Conservation (phyloP, 163 green algal species). For the Volvox carteri region DNA sequence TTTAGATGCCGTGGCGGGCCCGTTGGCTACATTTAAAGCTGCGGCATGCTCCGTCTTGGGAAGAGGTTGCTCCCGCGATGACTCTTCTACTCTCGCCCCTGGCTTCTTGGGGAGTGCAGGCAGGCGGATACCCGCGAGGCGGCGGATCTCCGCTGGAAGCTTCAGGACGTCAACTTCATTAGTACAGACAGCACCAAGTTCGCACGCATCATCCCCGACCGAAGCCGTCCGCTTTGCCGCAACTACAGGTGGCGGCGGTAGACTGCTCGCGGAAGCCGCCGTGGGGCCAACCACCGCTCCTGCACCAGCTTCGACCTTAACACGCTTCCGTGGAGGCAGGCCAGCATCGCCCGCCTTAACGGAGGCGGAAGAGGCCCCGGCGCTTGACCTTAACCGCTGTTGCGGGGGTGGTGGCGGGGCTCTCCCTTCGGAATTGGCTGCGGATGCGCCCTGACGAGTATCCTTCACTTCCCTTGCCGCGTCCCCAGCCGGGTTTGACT, state of each 20-base stretch:
- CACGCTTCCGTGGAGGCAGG: constrained; percentile 23
- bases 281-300: neutral
- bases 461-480: neutral
- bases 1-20: neutral
- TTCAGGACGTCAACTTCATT: constrained; percentile 38
- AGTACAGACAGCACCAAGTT: neutral
- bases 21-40: neutral
- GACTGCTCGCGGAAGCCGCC: neutral
- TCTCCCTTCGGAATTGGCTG: neutral
- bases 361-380: neutral
- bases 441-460: neutral
- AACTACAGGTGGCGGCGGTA: neutral
- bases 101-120: constrained; percentile 52
- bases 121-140: constrained; percentile 59
- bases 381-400: neutral
- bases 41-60: constrained; percentile 7
- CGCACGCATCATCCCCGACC: neutral
- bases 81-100: constrained; percentile 15
- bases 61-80: neutral
- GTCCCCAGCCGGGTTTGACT: neutral
- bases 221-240: neutral
- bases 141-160: constrained; percentile 60
- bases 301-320: constrained; percentile 34
- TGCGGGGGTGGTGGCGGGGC: neutral
- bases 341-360: neutral